Evolutionary conservation across 1,284 basidiomycete species (phyloP).

Genomic region (Heterobasidion irregulare): DNA sequence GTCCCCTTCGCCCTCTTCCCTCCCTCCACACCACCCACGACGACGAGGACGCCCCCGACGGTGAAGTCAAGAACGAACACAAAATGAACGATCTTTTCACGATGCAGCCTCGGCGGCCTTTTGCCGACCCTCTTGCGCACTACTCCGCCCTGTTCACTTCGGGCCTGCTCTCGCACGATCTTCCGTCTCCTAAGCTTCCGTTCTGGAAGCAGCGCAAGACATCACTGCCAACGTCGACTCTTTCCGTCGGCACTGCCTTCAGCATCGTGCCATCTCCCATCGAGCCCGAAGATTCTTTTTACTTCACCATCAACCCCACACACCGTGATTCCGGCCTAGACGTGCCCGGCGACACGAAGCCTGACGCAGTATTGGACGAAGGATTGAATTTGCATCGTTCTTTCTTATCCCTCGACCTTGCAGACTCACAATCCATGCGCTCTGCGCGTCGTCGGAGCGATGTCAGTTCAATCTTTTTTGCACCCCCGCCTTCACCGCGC

Average conservation of each 20-base stretch:
- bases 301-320: slow-evolving; percentile 8
- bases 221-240: slow-evolving; percentile 20
- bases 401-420: slow-evolving; percentile 53
- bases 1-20: neutral
- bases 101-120: neutral
- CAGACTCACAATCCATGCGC: slow-evolving; percentile 40
- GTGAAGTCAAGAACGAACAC: neutral
- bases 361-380: too few species aligned
- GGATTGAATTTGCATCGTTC: slow-evolving; percentile 29
- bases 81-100: too few species aligned
- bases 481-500: too few species aligned
- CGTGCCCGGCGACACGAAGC: too few species aligned
- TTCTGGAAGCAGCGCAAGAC: slow-evolving; percentile 23
- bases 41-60: neutral
- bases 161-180: slow-evolving; percentile 38
- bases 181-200: slow-evolving; percentile 16
- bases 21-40: neutral
- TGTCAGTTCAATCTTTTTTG: neutral
- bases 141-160: slow-evolving; percentile 57
- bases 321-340: slow-evolving; percentile 19
- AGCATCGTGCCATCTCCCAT: slow-evolving; percentile 7
- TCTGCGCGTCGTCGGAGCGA: slow-evolving; percentile 28
- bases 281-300: slow-evolving; percentile 6
- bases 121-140: slow-evolving; percentile 15
- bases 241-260: slow-evolving; percentile 19